Evolutionary conservation across 2,329 filamentous ascomycete genomes (phyloP), one percentile per base, ranked within the genome.

Genomic region (Dactylonectria estremocensis): DNA sequence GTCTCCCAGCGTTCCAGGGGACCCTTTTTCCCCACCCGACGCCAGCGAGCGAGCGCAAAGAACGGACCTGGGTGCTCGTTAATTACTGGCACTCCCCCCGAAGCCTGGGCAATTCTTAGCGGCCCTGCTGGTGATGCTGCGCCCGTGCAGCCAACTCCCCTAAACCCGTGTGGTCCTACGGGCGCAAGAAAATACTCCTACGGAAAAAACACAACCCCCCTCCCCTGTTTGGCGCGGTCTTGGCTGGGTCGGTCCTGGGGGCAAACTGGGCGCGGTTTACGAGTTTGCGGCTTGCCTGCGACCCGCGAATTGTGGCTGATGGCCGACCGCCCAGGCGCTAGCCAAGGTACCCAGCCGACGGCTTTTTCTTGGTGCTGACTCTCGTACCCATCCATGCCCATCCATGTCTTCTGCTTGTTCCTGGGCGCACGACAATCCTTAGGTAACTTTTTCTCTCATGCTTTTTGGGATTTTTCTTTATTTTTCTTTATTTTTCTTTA

Each of bases 121-220:
- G 31, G 50, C 31, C 50, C 50, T 53, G 50, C 28, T n/a, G 50
- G 50, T 37, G 50, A 10, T 35, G 50, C 50, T 53, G 50, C 50
- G 50, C 50, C 50, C 50, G 35, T 52, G 5, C 2, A 22, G 35
- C 13, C 3, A 14, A 4, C 40, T 43, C 40, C 8, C 16, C 40
- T n/a, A 6, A n/a, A 28, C 24, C 24, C 24, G 24, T 28, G 40
- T 50, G 31, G n/a, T n/a, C 35, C 50, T 31, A 52, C 49, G 49
- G 49, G 49, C 49, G 49, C 28, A n/a, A 52, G 49, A 52, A 16
- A 31, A n/a, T 10, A n/a, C 46, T 50, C 31, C 49, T 28, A 33
- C n/a, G 9, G 31, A 33, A 3, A 28, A 28, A 28, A 28, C 4
- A 28, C 24, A 28, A 28, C 4, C 24, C 24, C 4, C 24, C n/a